Percentiles rank a stretch among this genome's conserved stretches.
Conservation (phyloP, 106 monocot species). For the Gastrodia elata region DNA sequence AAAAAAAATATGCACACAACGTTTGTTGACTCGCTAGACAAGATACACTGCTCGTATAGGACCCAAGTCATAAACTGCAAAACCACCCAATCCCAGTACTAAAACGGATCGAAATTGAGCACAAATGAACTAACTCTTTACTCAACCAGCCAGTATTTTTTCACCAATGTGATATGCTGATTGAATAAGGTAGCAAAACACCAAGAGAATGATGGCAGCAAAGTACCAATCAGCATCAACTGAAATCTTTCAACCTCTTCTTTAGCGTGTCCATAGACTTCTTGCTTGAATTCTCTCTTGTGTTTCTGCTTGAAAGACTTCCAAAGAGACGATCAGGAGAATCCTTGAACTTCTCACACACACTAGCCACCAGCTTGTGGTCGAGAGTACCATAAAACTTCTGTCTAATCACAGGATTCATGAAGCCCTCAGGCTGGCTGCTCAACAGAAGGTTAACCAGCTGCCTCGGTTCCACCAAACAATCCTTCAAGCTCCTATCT, state of each 20-base stretch:
- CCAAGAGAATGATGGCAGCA: too few relatives aligned
- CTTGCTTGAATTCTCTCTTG: constrained; percentile 36
- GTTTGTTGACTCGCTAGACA: too few relatives aligned
- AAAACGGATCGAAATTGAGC: too few relatives aligned
- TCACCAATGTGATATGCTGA: too few relatives aligned
- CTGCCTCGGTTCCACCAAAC: constrained; percentile 46
- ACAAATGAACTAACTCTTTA: too few relatives aligned
- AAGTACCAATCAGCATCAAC: constrained; percentile 16
- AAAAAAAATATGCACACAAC: too few relatives aligned
- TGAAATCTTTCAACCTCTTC: constrained; percentile 53
- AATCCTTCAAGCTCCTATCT: constrained; percentile 38
- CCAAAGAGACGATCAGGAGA: constrained; percentile 15
- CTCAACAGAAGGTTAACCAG: constrained; percentile 49
- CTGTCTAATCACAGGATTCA: constrained; percentile 66
- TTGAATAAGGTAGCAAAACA: too few relatives aligned
- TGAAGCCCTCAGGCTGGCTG: constrained; percentile 56
- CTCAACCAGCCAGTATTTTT: too few relatives aligned
- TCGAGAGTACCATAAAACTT: constrained; percentile 49
- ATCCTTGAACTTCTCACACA: constrained; percentile 68
- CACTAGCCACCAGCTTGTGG: constrained; percentile 45
- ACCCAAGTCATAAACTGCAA: too few relatives aligned
- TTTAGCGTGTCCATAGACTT: constrained; percentile 40
- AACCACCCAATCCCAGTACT: too few relatives aligned
- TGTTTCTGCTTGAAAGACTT: constrained; percentile 30
- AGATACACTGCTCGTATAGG: too few relatives aligned